Percentiles rank a stretch among this genome's conserved stretches.
Conservation (phyloP, 768 basidiomycete genomes). For the Ramaria rubella region DNA sequence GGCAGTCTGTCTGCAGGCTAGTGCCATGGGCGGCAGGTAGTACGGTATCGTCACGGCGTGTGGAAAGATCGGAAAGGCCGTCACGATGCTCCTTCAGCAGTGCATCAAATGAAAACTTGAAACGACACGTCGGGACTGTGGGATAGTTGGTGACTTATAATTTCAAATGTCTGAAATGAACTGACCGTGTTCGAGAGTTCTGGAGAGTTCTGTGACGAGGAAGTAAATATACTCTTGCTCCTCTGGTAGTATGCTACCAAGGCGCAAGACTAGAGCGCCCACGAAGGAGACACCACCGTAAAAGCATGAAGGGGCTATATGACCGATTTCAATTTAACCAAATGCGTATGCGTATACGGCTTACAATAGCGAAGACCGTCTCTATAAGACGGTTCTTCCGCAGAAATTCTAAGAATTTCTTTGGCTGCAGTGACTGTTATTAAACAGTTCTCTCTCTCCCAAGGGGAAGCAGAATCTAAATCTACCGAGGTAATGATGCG, state of each 20-base stretch:
- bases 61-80: too few species aligned
- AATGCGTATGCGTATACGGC: background rate
- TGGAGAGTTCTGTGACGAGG: background rate
- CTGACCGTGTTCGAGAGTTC: constrained; percentile 1
- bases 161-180: background rate
- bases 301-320: constrained; percentile 4
- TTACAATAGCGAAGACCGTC: constrained; percentile 6
- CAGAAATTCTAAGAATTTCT: background rate
- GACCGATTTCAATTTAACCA: background rate
- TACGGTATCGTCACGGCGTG: too few species aligned
- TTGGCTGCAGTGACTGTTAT: background rate
- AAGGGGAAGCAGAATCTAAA: background rate
- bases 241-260: background rate
- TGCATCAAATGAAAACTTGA: constrained; percentile 1
- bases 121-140: constrained; percentile 8
- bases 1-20: too few species aligned
- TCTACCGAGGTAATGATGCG: constrained; percentile 2
- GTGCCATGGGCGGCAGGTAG: too few species aligned
- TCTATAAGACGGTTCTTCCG: constrained; percentile 1
- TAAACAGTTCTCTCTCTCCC: constrained; percentile 4
- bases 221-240: background rate
- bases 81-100: constrained; percentile 3
- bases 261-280: constrained; percentile 1
- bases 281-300: constrained; percentile 6
- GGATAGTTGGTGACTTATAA: background rate